Evolutionary conservation across 768 basidiomycete genomes (phyloP).

Genomic region (Tricholoma sp.): DNA sequence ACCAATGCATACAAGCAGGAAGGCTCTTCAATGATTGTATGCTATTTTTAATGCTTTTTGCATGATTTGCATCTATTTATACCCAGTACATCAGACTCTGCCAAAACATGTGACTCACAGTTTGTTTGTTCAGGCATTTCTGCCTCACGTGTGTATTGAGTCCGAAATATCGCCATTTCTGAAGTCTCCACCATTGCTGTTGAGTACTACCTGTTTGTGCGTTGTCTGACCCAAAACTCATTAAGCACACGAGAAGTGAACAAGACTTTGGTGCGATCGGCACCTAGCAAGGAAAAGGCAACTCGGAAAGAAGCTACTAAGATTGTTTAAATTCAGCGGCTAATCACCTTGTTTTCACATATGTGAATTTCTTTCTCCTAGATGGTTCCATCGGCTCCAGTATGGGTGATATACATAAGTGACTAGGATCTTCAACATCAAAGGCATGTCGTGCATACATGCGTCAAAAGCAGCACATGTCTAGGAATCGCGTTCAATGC

Average conservation of each 20-base stretch:
- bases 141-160: no score
- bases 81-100: no score
- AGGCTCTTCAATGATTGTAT: no score
- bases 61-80: no score
- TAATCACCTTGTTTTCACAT: not conserved
- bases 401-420: constrained; percentile 1
- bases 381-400: not conserved
- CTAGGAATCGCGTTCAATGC: constrained; percentile 23
- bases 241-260: not conserved
- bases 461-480: constrained; percentile 14
- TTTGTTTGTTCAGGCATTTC: no score
- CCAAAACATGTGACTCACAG: no score
- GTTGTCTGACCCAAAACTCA: no score
- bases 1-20: no score
- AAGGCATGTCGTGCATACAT: constrained; percentile 25
- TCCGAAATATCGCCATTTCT: no score
- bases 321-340: not conserved
- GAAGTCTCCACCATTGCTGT: no score
- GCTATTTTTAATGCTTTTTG: no score
- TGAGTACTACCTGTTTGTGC: no score
- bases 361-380: not conserved
- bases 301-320: not conserved
- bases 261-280: not conserved
- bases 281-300: not conserved
- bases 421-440: constrained; percentile 16